A percentile compares a stretch with the other conserved stretches of the same genome.
phyloP scores from a whole-genome alignment of 805 yeast genomes.

The Ogataea degrootiae region DNA sequence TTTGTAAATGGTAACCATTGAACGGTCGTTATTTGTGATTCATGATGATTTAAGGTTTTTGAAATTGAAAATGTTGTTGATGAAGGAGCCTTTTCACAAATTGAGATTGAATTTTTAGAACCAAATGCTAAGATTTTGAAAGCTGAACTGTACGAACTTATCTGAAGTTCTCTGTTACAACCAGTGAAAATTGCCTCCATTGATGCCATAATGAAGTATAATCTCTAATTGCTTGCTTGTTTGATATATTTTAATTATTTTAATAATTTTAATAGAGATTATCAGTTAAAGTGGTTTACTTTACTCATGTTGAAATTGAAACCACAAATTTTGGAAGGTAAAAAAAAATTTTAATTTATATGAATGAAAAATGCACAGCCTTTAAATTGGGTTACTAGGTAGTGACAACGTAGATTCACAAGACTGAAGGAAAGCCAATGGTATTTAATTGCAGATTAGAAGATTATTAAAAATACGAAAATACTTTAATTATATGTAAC shows the following conservation, averaged over 20 bases:
- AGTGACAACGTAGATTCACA: no score
- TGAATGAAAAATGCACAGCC: no score
- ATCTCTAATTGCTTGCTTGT: background rate
- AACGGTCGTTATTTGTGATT: constrained; percentile 62
- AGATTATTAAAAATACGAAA: no score
- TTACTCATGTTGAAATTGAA: no score
- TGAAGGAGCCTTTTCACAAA: constrained; percentile 56
- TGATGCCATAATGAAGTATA: background rate
- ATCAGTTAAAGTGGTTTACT: no score
- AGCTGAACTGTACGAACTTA: constrained; percentile 44
- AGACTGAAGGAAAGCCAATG: no score
- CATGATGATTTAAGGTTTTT: constrained; percentile 56
- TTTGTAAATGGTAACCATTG: constrained; percentile 45
- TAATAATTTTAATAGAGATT: background rate
- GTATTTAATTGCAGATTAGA: no score
- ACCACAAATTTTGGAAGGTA: no score
- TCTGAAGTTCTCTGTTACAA: constrained; percentile 62
- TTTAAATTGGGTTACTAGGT: no score
- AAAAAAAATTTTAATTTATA: no score
- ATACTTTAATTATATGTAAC: no score
- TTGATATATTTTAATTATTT: background rate
- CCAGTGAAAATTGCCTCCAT: constrained; percentile 65
- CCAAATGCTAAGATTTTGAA: constrained; percentile 59
- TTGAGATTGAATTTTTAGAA: constrained; percentile 59
- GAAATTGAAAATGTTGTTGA: constrained; percentile 40